Evolutionary conservation across 257 asterid genomes (phyloP).

Genomic region (Leonotis leonurus): DNA sequence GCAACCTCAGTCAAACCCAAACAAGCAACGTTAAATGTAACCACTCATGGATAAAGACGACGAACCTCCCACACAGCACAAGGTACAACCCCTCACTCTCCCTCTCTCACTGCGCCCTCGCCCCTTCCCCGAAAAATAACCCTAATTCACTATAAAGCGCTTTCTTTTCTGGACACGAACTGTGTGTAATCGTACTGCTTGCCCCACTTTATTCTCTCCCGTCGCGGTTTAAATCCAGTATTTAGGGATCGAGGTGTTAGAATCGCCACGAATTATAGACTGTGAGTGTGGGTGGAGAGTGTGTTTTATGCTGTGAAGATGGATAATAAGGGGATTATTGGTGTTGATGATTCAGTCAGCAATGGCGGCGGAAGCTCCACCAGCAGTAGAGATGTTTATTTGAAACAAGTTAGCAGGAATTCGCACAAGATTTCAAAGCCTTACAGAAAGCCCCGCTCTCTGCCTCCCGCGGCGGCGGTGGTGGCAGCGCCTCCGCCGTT

Average conservation of each 20-base stretch:
- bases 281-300: not conserved
- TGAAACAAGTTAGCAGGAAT: constrained; percentile 27
- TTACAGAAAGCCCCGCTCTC: constrained; percentile 26
- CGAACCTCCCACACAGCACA: constrained; percentile 2
- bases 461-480: constrained; percentile 1
- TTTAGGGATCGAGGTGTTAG: not conserved
- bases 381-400: constrained; percentile 17
- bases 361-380: constrained; percentile 7
- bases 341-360: constrained; percentile 19
- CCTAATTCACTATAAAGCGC: constrained; percentile 21
- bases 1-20: constrained; percentile 18
- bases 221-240: constrained; percentile 5
- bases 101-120: not conserved
- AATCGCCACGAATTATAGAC: not conserved
- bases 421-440: constrained; percentile 37
- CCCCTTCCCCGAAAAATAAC: constrained; percentile 14
- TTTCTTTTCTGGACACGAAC: not conserved
- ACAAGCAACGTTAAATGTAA: constrained; percentile 13
- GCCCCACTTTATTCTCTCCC: constrained; percentile 16
- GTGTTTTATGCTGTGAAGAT: constrained; percentile 14
- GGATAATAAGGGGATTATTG: constrained; percentile 25
- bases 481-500: not conserved
- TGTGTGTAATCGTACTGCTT: not conserved
- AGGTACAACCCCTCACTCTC: constrained; percentile 21
- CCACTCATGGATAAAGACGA: constrained; percentile 13